Evolutionary conservation across 768 basidiomycete species (phyloP).

Genomic region (Tricholoma terreum): DNA sequence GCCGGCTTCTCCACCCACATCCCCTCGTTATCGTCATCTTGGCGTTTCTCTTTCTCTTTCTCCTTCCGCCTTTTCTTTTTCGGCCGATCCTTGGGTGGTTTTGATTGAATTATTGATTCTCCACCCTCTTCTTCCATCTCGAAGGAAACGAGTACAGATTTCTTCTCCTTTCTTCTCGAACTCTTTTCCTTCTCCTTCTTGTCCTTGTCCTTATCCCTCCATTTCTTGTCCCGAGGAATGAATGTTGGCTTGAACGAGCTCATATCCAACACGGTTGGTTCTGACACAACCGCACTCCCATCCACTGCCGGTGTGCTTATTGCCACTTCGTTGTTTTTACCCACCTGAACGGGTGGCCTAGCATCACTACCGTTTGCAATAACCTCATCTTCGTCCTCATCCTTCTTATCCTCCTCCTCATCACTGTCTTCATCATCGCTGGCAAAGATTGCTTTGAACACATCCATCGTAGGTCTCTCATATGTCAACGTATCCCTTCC

Average conservation of each 20-base stretch:
- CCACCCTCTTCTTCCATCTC: constrained; percentile 61
- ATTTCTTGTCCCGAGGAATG: constrained; percentile 57
- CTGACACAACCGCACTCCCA: constrained; percentile 8
- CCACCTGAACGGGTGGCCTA: neutral
- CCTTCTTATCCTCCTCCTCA: constrained; percentile 45
- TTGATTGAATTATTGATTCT: constrained; percentile 21
- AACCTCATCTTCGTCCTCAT: constrained; percentile 24
- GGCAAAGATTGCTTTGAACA: constrained; percentile 98
- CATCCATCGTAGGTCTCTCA: constrained; percentile 81
- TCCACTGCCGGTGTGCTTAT: neutral
- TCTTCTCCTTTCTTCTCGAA: constrained; percentile 43
- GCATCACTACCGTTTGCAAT: neutral
- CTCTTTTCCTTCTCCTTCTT: constrained; percentile 43
- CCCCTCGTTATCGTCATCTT: constrained; percentile 42
- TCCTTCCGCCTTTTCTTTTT: constrained; percentile 46
- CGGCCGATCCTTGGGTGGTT: constrained; percentile 36
- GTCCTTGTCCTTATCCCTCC: constrained; percentile 43
- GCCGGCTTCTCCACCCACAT: constrained; percentile 72
- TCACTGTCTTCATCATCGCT: constrained; percentile 89
- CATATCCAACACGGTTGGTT: constrained; percentile 41
- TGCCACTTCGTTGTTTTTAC: constrained; percentile 1
- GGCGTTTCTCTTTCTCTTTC: constrained; percentile 28
- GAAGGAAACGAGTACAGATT: constrained; percentile 66
- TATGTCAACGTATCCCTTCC: constrained; percentile 87
- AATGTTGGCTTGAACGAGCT: constrained; percentile 89